Conservation (phyloP, 2,329 filamentous ascomycete genomes). For the Massarina eburnea region DNA sequence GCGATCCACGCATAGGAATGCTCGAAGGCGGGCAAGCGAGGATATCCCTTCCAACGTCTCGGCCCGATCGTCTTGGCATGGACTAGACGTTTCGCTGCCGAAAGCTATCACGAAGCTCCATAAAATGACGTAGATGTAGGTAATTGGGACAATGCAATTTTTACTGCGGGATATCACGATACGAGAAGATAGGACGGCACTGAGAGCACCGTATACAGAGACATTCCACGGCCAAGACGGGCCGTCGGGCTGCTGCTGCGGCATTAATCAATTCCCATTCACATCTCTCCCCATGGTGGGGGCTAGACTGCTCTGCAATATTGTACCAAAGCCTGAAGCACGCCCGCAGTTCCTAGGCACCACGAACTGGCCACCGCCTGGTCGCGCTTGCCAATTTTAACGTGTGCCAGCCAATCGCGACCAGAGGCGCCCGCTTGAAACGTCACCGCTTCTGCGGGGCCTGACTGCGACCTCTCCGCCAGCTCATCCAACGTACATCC, state of each 20-base stretch:
- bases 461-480: conserved; percentile 12
- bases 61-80: conserved; percentile 25
- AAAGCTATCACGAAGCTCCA: conserved; percentile 12
- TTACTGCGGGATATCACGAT: conserved; percentile 1
- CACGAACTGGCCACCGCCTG: neutral
- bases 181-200: neutral
- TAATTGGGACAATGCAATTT: neutral
- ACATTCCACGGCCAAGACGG: conserved; percentile 31
- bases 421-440: conserved; percentile 13
- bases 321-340: neutral
- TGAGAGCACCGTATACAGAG: neutral
- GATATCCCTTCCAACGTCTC: conserved; percentile 6
- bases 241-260: conserved; percentile 27
- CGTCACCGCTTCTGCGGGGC: conserved; percentile 28
- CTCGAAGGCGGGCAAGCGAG: neutral
- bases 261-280: conserved; percentile 25
- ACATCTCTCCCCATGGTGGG: conserved; percentile 10
- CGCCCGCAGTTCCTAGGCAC: conserved; percentile 2
- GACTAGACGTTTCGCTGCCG: conserved; percentile 24
- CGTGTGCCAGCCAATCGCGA: conserved; percentile 19
- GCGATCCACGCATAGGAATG: conserved; percentile 65
- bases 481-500: conserved; percentile 17
- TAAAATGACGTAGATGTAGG: conserved; percentile 25
- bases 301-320: neutral
- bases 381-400: conserved; percentile 1